Conservation (phyloP, 2,329 filamentous ascomycete genomes). For the Fusarium sp. region DNA sequence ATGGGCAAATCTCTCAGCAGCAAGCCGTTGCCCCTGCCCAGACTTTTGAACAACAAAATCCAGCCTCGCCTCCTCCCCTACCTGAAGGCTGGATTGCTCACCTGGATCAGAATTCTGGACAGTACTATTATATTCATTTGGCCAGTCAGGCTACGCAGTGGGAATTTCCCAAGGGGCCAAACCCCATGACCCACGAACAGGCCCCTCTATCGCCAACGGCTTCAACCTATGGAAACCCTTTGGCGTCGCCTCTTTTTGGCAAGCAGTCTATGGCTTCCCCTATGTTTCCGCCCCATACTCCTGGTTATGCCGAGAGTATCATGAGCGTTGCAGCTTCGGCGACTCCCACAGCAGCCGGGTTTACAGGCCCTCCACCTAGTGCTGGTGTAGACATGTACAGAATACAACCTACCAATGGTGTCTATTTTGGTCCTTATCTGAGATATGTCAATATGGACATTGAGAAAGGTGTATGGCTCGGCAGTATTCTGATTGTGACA, state of each 20-base stretch:
- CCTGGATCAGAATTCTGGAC: conserved; percentile 91
- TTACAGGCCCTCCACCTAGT: conserved; percentile 85
- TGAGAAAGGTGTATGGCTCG: conserved; percentile 88
- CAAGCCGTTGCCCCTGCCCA: conserved; percentile 57
- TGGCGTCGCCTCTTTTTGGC: conserved; percentile 70
- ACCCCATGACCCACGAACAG: conserved; percentile 83
- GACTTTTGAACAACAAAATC: conserved; percentile 59
- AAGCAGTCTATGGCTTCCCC: conserved; percentile 73
- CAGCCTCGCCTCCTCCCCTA: conserved; percentile 87
- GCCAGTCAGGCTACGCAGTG: conserved; percentile 96
- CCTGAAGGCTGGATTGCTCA: conserved; percentile 99
- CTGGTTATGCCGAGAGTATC: conserved; percentile 85
- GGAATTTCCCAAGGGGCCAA: conserved; percentile 98
- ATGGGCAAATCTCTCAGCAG: conserved; percentile 57
- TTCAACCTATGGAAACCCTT: conserved; percentile 78
- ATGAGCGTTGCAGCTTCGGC: conserved; percentile 80
- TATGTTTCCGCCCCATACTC: conserved; percentile 82
- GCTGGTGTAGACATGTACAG: conserved; percentile 95
- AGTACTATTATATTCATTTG: conserved; percentile 99
- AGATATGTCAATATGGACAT: conserved; percentile 98
- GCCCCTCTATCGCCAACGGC: conserved; percentile 83
- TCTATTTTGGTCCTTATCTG: conserved; percentile 97
- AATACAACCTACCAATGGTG: conserved; percentile 90
- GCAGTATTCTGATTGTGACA: conserved; percentile 92
- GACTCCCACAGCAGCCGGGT: conserved; percentile 80